Conservation (phyloP, 495 filamentous ascomycete species). For the Aspergillus hancockii region DNA sequence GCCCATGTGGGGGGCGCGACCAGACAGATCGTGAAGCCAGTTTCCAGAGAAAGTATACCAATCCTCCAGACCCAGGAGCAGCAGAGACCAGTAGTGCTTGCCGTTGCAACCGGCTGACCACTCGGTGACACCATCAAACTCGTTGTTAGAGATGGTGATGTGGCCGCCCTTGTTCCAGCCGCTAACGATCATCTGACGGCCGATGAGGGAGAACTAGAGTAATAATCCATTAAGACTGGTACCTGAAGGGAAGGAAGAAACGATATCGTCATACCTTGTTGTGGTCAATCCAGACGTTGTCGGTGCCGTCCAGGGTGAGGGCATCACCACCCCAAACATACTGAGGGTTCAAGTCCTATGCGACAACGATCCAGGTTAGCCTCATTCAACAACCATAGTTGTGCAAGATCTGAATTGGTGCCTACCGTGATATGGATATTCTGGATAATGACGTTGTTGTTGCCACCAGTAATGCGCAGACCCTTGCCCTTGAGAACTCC, state of each 20-base stretch:
- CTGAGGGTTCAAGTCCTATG: constrained; percentile 27
- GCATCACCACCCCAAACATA: constrained; percentile 31
- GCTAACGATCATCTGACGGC: constrained; percentile 43
- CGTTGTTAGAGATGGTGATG: constrained; percentile 29
- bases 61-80: constrained; percentile 44
- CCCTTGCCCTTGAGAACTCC: constrained; percentile 33
- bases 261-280: constrained; percentile 16
- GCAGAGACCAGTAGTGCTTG: constrained; percentile 49
- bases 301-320: constrained; percentile 19
- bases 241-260: not conserved
- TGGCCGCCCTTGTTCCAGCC: constrained; percentile 34
- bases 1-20: constrained; percentile 47
- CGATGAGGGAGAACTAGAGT: constrained; percentile 42
- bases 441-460: constrained; percentile 34
- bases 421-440: constrained; percentile 30
- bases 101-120: constrained; percentile 47
- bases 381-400: not conserved
- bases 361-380: not conserved
- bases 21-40: constrained; percentile 48
- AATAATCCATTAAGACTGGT: not conserved
- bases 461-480: constrained; percentile 23
- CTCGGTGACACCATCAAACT: constrained; percentile 44
- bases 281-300: constrained; percentile 29
- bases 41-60: constrained; percentile 45
- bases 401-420: not conserved